These are phyloP conservation scores for Sphagnurus paluster DNA, from an alignment of 1,284 basidiomycete genomes.

Conservation along the genomic window DNA sequence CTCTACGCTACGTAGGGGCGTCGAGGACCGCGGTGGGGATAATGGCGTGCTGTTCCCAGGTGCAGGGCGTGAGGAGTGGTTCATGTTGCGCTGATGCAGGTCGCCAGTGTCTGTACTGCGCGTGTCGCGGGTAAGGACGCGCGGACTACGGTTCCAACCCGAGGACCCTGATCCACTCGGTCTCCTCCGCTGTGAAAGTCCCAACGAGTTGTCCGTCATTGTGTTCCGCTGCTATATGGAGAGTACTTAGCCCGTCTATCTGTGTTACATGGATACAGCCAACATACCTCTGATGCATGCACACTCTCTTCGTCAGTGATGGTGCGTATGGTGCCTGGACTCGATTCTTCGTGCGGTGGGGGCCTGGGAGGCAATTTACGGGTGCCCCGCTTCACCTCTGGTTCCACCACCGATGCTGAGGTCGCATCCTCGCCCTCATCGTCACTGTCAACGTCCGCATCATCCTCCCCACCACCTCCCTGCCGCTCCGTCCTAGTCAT, in stretches of 20 bases:
- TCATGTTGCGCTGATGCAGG: no score
- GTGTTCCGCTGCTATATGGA: not conserved
- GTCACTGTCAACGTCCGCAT: slow-evolving; percentile 23
- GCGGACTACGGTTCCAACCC: slow-evolving; percentile 1
- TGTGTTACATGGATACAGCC: not conserved
- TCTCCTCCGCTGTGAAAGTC: slow-evolving; percentile 1
- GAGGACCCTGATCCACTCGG: slow-evolving; percentile 5
- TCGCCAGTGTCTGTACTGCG: no score
- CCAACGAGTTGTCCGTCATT: slow-evolving; percentile 10
- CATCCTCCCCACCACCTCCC: slow-evolving; percentile 19
- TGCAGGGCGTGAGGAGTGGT: no score
- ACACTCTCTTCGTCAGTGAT: slow-evolving; percentile 14
- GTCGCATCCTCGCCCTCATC: slow-evolving; percentile 18
- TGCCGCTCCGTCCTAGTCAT: not conserved
- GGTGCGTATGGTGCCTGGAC: slow-evolving; percentile 15
- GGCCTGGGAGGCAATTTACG: slow-evolving; percentile 11
- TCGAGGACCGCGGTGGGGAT: slow-evolving; percentile 14
- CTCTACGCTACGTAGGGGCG: slow-evolving; percentile 5
- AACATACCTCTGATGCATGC: slow-evolving; percentile 9
- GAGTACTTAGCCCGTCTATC: not conserved
- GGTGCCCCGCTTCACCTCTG: slow-evolving; percentile 4
- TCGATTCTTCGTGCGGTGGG: slow-evolving; percentile 4
- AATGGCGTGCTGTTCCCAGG: not conserved
- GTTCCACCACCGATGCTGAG: slow-evolving; percentile 12
- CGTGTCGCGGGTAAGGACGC: no score